phyloP scores from a whole-genome alignment of 2,329 filamentous ascomycete genomes.

The Paracoccidioides lutzii region DNA sequence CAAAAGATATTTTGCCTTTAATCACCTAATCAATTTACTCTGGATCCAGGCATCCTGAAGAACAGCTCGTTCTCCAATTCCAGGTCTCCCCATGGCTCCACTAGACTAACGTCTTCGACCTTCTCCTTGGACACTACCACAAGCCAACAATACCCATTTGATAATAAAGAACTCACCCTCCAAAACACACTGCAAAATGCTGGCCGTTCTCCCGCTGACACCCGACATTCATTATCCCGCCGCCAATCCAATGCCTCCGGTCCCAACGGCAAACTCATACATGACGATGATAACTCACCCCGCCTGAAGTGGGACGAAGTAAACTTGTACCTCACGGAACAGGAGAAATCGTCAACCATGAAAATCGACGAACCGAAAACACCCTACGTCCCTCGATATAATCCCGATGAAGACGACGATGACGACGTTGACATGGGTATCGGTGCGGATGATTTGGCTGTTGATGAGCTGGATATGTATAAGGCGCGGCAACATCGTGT shows the following conservation, averaged over 20 bases:
- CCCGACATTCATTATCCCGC: slow-evolving; percentile 45
- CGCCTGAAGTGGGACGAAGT: slow-evolving; percentile 97
- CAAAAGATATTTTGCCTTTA: neutral
- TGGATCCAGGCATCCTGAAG: slow-evolving; percentile 70
- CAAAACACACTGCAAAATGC: slow-evolving; percentile 93
- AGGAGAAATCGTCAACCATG: slow-evolving; percentile 91
- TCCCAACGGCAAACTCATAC: slow-evolving; percentile 27
- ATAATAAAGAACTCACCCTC: slow-evolving; percentile 74
- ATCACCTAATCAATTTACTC: neutral
- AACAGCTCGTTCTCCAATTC: slow-evolving; percentile 61
- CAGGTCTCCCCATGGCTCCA: slow-evolving; percentile 30
- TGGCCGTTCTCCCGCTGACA: slow-evolving; percentile 60
- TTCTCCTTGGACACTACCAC: slow-evolving; percentile 19
- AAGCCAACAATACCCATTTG: slow-evolving; percentile 38
- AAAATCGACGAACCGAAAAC: slow-evolving; percentile 99
- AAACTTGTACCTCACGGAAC: slow-evolving; percentile 92
- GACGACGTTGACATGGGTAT: slow-evolving; percentile 30
- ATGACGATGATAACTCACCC: slow-evolving; percentile 49
- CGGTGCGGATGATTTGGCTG: slow-evolving; percentile 57
- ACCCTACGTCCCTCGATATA: slow-evolving; percentile 84
- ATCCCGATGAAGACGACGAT: slow-evolving; percentile 74
- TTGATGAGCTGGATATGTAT: slow-evolving; percentile 52
- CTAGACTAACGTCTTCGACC: slow-evolving; percentile 19
- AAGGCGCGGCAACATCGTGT: slow-evolving; percentile 32
- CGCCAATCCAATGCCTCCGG: slow-evolving; percentile 48